Base-by-base conservation (phyloP, 2,329 filamentous ascomycete genomes). In the Beauveria sp. region DNA sequence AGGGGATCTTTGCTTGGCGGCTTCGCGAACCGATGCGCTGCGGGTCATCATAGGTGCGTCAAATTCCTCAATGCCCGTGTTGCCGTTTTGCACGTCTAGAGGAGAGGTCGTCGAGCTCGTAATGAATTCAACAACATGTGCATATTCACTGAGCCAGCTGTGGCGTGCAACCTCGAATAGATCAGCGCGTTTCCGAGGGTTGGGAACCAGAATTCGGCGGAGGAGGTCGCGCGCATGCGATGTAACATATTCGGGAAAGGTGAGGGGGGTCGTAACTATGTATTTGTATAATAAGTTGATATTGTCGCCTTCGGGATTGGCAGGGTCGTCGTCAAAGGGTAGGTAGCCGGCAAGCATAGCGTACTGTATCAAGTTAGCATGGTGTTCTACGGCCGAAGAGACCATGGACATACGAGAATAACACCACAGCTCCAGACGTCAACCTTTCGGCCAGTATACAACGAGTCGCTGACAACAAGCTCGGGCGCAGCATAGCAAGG, bases 361-460 rank as follows among this genome's bases (percentile, higher is more conserved):
- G 74, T 99, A 99, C 93, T 98, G 20, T 12, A 2, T 6, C 3
- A 43, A 40, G 43, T 65, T 58, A 65, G 62, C 58, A 59, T 30
- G 26, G 14, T 5, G 5, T 3, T 26, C 8, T 18, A 9, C 16
- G 22, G 14, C 5, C 16, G 8, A 18, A 40, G 60, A 22, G 6
- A 12, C 22, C 2, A n/a, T n/a, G 2, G 34, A 81, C 91, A 77
- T 82, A 97, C 93, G 82, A 99, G 75, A 70, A 99, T 99, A 45
- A 99, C 95, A 76, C 95, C 95, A 73, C 95, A 99, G 75, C 95
- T 98, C 95, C 95, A 99, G 42, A 99, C 95, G 72, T 99, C 95
- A 28, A 99, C 95, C 75, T 99, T 99, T 58, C 93, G 87, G 52
- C 95, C 95, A 2, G 95, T 99, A 76, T 99, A 99, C 8, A 99